Evolutionary conservation across 1,284 basidiomycete species (phyloP), one percentile per base, ranked within the genome.

Genomic region (Sphagnurus paluster): DNA sequence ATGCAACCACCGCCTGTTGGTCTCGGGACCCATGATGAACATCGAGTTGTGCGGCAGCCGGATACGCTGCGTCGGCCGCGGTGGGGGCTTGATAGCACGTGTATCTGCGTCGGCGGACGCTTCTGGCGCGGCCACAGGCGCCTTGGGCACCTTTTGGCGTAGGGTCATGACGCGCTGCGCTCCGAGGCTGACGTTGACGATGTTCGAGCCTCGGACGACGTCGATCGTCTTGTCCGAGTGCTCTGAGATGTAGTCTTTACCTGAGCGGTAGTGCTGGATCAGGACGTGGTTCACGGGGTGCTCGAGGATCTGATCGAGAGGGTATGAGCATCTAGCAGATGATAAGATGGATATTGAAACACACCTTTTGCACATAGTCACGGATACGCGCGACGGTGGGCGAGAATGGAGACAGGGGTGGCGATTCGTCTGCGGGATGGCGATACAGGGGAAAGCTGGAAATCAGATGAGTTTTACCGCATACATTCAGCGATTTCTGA

Each of bases 151-250:
- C 64, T 89, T 88, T 37, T 74, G 63, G 16, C 79, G 76, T 10
- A 89, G 71, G 0, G 77, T 82, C 87, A 89, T 88, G 17, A 73
- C 66, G 28, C 86, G 76, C 59, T 84, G 79, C 2, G 87, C 84
- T 3, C 87, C 87, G 10, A 90, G 67, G 57, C 83, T 87, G 44
- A 90, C 82, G 50, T 90, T 90, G 48, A 87, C 82, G 55, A 89
- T 84, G 44, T 71, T 79, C 7, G 86, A 84, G 26, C 79, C 82
- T 13, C 70, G 75, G 1, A 84, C 77, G 51, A 90, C 74, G 59
- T 90, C 87, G 55, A 90, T 76, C 4, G 87, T 90, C 68, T 90
- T 90, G 64, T 90, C 87, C 1, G 83, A 84, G 61, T 90, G 87
- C 57, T 90, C 87, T 0, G 84, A 87, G 53, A 90, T 90, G 63